Base-by-base conservation (phyloP, 768 basidiomycete species). In the Galerina marginata region DNA sequence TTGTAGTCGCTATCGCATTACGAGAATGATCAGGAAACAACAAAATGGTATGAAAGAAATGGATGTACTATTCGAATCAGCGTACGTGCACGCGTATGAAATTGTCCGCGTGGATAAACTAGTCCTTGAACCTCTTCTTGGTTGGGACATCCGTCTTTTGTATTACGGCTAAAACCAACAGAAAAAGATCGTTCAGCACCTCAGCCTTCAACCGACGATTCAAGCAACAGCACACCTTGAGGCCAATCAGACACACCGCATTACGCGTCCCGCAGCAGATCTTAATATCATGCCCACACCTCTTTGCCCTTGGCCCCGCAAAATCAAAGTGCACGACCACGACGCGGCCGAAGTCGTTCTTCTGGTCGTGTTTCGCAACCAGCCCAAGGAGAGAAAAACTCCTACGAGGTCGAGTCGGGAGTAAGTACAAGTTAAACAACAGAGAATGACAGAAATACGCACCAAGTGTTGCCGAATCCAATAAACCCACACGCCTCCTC, bases 361-460 rank as follows among this genome's bases (percentile, higher is more conserved):
- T 77, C 65, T 85, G 79, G 54, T 92, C 87, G 11, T 80, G 74
- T 20, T 88, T 84, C 2, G 85, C 77, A 10, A 95, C 81, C 60
- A 90, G 88, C 4, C 91, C 97, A 23, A 97, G 81, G 7, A 99
- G 80, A 20, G 9, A 99, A 70, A 79, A 99, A 98, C 74, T 96
- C 97, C 71, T 97, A 96, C 0, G 94, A 96, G 0, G 97, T 98
- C 11, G 94, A 94, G 66, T 99, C 97, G 0, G 94, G 93, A 5
- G 98, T 20, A 20, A 20, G 20, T 20, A 20, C 20, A 20, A 20
- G 11, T 25, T 43, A 62, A n/a, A 54, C 26, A 26, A 48, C 55
- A 58, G 25, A 43, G 15, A n/a, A 15, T 7, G 4, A 33, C 20
- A 20, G 2, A 20, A 20, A 20, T 4, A 76, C 90, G 36, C 68